These are phyloP conservation scores for Cladosporium phlei DNA, from an alignment of 2,329 filamentous ascomycete species.

Conservation along the genomic window DNA sequence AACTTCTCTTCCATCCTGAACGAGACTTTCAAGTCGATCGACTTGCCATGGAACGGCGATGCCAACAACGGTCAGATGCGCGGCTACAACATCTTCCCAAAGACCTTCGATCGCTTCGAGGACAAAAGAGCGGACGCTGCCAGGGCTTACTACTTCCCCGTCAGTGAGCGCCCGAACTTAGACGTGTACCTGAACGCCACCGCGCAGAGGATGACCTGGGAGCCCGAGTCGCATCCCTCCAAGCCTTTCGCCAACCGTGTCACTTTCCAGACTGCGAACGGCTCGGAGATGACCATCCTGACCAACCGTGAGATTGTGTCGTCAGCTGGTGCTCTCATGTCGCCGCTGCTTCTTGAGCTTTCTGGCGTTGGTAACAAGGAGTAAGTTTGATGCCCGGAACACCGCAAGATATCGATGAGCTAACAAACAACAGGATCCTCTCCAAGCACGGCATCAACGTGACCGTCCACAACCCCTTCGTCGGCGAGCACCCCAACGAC, in stretches of 20 bases:
- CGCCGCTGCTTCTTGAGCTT: conserved; percentile 56
- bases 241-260: conserved; percentile 14
- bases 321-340: conserved; percentile 53
- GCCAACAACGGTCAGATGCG: background rate
- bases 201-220: conserved; percentile 3
- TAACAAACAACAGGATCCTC: conserved; percentile 34
- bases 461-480: conserved; percentile 46
- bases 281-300: conserved; percentile 18
- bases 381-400: no score
- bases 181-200: background rate
- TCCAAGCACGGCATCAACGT: conserved; percentile 44
- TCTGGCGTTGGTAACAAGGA: conserved; percentile 53
- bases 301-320: conserved; percentile 42
- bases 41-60: conserved; percentile 1
- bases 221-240: background rate
- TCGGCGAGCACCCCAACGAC: conserved; percentile 48
- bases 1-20: conserved; percentile 10
- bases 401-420: no score
- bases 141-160: background rate
- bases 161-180: background rate
- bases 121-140: background rate
- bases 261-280: conserved; percentile 30
- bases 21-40: background rate
- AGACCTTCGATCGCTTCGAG: background rate
- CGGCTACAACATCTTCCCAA: conserved; percentile 5